phyloP scores from a whole-genome alignment of 2,329 filamentous ascomycete species.

The Penicillium rolfsii region DNA sequence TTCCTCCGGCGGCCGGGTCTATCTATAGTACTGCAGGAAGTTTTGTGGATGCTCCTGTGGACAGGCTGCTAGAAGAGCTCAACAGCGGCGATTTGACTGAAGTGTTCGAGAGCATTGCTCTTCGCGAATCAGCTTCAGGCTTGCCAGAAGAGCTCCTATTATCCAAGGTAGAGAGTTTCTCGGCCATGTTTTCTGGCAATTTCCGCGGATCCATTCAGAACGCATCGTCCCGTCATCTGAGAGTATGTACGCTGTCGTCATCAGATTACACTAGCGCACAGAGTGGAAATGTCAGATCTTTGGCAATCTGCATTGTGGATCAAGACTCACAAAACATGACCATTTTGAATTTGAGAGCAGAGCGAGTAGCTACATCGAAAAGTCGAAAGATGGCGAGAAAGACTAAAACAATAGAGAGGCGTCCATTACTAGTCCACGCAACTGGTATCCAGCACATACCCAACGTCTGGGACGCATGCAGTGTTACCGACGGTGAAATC shows the following conservation, averaged over 20 bases:
- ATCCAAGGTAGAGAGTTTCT: constrained; percentile 69
- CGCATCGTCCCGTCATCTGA: constrained; percentile 35
- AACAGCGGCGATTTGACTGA: constrained; percentile 66
- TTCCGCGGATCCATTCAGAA: constrained; percentile 34
- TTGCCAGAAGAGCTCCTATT: constrained; percentile 73
- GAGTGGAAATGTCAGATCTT: constrained; percentile 35
- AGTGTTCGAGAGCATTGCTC: constrained; percentile 71
- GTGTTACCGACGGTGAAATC: constrained; percentile 67
- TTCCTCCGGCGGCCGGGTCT: constrained; percentile 54
- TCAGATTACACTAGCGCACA: constrained; percentile 38
- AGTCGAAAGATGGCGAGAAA: constrained; percentile 34
- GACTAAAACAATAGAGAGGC: constrained; percentile 30
- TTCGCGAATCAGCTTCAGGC: constrained; percentile 73
- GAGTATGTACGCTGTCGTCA: constrained; percentile 67
- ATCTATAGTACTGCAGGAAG: constrained; percentile 59
- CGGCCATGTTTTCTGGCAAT: constrained; percentile 54
- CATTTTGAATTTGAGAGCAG: constrained; percentile 65
- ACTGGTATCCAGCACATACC: constrained; percentile 61
- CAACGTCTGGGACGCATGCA: constrained; percentile 73
- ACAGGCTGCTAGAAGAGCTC: constrained; percentile 70
- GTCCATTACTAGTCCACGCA: constrained; percentile 39
- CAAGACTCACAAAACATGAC: constrained; percentile 68
- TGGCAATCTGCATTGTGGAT: constrained; percentile 69
- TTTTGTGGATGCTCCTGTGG: constrained; percentile 69
- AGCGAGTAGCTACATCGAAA: constrained; percentile 43